A percentile compares a stretch with the other conserved stretches of the same genome.
Evolutionary conservation across 768 basidiomycete genomes (phyloP).

Genomic region (Auricularia sp.): DNA sequence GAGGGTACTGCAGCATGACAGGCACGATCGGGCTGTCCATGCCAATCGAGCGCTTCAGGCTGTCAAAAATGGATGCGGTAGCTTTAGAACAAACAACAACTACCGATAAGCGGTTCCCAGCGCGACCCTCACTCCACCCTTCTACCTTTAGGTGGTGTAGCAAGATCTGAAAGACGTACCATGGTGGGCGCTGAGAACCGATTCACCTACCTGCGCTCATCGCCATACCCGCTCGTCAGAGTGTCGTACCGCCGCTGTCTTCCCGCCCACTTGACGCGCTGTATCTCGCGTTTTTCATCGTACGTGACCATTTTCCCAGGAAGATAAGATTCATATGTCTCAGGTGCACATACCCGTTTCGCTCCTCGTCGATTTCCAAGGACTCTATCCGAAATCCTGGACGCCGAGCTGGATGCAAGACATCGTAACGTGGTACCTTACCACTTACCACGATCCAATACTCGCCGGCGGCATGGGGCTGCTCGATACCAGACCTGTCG

Average conservation of each 20-base stretch:
- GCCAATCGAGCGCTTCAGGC: too few relatives aligned
- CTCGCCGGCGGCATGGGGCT: slow-evolving; percentile 3
- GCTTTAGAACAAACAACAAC: too few relatives aligned
- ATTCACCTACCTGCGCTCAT: too few relatives aligned
- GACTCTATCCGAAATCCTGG: slow-evolving; percentile 21
- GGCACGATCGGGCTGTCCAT: too few relatives aligned
- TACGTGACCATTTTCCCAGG: slow-evolving; percentile 5
- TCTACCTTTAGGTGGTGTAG: too few relatives aligned
- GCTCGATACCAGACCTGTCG: background rate
- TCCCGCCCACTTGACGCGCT: slow-evolving; percentile 12
- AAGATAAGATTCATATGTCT: background rate
- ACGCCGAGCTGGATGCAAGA: slow-evolving; percentile 13
- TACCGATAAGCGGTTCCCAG: too few relatives aligned
- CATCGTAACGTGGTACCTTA: slow-evolving; percentile 8
- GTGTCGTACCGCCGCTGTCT: background rate
- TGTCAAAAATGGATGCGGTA: too few relatives aligned
- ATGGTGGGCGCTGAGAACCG: too few relatives aligned
- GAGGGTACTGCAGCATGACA: too few relatives aligned
- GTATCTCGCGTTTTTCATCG: slow-evolving; percentile 23
- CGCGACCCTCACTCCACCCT: too few relatives aligned
- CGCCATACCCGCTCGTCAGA: too few relatives aligned
- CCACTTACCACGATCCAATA: slow-evolving; percentile 1
- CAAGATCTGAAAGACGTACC: too few relatives aligned
- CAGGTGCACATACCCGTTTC: slow-evolving; percentile 25
- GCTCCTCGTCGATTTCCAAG: slow-evolving; percentile 24